Evolutionary conservation across 169 alveolate genomes (phyloP), one percentile per base, ranked within the genome.

Genomic region (Plasmodium knowlesi): DNA sequence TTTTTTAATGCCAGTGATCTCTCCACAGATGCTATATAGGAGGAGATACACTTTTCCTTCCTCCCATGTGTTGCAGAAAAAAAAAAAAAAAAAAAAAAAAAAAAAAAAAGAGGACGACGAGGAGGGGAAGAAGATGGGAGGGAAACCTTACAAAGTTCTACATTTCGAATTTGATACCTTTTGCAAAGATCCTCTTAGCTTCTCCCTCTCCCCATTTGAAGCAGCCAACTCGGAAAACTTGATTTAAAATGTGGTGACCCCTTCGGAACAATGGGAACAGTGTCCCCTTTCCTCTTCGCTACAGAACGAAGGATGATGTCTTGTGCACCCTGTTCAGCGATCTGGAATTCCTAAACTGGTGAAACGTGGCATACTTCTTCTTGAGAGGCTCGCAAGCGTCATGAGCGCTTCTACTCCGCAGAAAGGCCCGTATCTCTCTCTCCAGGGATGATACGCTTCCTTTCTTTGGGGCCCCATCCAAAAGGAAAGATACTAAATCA

Each of bases 321-420:
- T 89, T 88, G 71, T 53, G 46, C 34, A 72, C 41, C 16, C 5
- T 25, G 61, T 34, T 8, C 0, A 89, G 3, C 16, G 28, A n/a
- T 3, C 79, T 89, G 2, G 78, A 25, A 57, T 57, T 89, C 71
- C 82, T 89, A 43, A 89, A 89, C 19, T 89, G 61, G 30, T 89
- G 94, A 89, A 89, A 89, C 5, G 90, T 79, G 25, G 89, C 90
- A 10, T 39, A 89, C 73, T 80, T 89, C 72, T 89, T 89, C 39
- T 39, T 46, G 1, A 89, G 34, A 1, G 74, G 67, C 5, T 89
- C 57, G 28, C 50, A 14, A 0, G 32, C 25, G 4, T 71, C 70
- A 74, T 25, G 22, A 14, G 19, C 8, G 76, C 22, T 50, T 50
- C 76, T 67, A 39, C 28, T 30, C 72, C 16, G 67, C 19, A 89